These are phyloP conservation scores for Leccinum subrobustum DNA, from an alignment of 1,284 basidiomycete genomes.

Conservation along the genomic window DNA sequence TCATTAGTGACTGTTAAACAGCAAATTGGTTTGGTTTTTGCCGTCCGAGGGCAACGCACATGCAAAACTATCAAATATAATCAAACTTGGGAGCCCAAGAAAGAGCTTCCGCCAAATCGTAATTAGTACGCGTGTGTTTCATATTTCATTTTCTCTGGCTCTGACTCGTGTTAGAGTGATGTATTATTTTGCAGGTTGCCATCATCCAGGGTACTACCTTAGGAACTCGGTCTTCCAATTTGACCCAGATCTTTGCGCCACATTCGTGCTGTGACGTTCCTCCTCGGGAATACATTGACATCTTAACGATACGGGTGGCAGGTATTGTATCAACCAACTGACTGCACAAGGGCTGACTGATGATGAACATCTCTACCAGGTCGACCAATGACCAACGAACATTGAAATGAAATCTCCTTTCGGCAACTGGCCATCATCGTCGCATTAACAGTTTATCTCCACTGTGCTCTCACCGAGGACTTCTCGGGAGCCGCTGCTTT, in stretches of 20 bases:
- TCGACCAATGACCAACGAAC: background rate
- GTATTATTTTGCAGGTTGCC: background rate
- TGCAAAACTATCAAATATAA: background rate
- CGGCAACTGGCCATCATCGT: background rate
- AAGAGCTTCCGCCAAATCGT: background rate
- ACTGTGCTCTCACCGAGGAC: background rate
- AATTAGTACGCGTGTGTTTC: background rate
- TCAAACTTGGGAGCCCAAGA: background rate
- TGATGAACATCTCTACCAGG: background rate
- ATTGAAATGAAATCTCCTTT: background rate
- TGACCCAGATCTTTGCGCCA: background rate
- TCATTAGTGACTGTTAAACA: background rate
- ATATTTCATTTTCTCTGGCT: background rate
- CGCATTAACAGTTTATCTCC: constrained; percentile 8
- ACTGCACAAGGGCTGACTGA: background rate
- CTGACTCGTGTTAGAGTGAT: background rate
- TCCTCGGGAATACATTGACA: constrained; percentile 1
- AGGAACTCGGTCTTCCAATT: background rate
- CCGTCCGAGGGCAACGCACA: background rate
- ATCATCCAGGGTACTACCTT: background rate
- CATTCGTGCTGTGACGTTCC: background rate
- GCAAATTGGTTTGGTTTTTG: background rate
- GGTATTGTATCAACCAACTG: background rate
- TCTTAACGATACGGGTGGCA: background rate
- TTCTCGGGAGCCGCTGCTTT: background rate